Base-by-base conservation (phyloP, 257 asterid species). In the Solanum pennellii region DNA sequence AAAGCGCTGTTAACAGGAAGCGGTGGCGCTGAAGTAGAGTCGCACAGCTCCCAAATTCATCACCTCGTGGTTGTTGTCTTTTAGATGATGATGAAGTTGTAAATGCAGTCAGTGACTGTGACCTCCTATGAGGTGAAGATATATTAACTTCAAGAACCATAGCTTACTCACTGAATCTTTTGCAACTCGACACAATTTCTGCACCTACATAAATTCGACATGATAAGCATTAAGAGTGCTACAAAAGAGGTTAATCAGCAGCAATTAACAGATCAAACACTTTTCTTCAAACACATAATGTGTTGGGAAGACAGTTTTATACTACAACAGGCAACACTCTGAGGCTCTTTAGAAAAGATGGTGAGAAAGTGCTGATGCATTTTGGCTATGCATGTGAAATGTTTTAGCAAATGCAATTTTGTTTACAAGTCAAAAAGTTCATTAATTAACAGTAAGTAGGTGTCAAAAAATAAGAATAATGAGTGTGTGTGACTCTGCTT, bases 101-200 rank as follows among this genome's bases (percentile, higher is more conserved):
- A 85, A 94, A 93, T 47, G 92, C 93, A 23, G 92, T 93, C 89
- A 92, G 95, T 14, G 93, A 23, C 88, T 93, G 96, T 33, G 96
- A 69, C 93, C 98, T 92, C 86, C 94, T 92, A 62, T 92, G 98
- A 83, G 98, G 95, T 79, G 95, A 93, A 72, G 95, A 91, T 88
- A 93, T 89, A 56, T 91, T 90, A 59, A 88, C 92, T 82, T 94
- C 98, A 16, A 93, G 90, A 35, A 91, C 93, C 97, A 94, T 94
- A 47, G 27, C 66, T 80, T 80, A 80, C 9, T n/a, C 74, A 23
- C 35, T 4, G 86, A 85, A 66, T 83, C 82, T 82, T 82, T 83
- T 49, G 72, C 49, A 73, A 84, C 86, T 83, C 77, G 87, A 85
- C 35, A 79, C 82, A 87, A 52, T 56, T 88, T 90, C 91, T 92